Evolutionary conservation across 75 land plant genomes (phyloP).

Genomic region (Picea sitchensis): DNA sequence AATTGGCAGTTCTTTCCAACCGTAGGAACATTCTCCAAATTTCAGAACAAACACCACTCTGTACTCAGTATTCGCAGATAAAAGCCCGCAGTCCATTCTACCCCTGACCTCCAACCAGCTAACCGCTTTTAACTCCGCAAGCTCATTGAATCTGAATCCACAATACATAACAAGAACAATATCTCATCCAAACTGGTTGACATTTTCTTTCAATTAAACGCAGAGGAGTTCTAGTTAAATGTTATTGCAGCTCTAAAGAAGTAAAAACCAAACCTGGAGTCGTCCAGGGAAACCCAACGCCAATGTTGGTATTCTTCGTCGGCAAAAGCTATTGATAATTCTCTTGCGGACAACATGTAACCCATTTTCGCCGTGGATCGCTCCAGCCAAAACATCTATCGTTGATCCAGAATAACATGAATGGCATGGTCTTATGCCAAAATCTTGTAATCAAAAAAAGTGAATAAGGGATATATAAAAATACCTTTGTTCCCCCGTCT

Average conservation of each 20-base stretch:
- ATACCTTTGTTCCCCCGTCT: constrained; percentile 24
- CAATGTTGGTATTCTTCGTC: not conserved
- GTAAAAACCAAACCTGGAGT: not conserved
- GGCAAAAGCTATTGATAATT: constrained; percentile 27
- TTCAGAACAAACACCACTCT: not conserved
- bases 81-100: not conserved
- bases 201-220: no score
- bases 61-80: constrained; percentile 6
- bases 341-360: constrained; percentile 39
- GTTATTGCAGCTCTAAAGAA: no score
- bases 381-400: constrained; percentile 31
- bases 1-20: not conserved
- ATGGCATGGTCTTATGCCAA: not conserved
- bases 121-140: not conserved
- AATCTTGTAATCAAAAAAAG: not conserved
- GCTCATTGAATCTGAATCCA: not conserved
- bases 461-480: not conserved
- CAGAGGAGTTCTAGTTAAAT: no score
- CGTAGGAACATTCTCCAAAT: not conserved
- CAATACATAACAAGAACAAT: not conserved
- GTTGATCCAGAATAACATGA: not conserved
- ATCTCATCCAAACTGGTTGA: no score
- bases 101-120: not conserved
- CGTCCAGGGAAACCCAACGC: not conserved
- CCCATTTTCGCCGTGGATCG: constrained; percentile 28